Evolutionary conservation across 2,329 filamentous ascomycete genomes (phyloP), one percentile per base, ranked within the genome.

Genomic region (Ascochyta rabiei): DNA sequence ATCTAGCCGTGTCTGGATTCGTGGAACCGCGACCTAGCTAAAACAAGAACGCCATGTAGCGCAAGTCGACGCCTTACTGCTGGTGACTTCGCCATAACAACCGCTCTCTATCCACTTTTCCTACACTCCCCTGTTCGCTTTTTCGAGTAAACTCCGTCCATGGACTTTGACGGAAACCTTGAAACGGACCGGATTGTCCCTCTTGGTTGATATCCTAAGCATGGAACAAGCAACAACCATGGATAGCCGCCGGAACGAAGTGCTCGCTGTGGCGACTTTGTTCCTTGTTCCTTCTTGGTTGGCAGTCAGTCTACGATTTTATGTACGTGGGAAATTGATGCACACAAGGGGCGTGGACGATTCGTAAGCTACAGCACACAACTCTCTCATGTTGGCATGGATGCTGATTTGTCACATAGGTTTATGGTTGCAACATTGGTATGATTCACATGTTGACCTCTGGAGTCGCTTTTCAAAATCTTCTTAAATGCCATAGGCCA

Each of bases 351-450:
- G 54, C 3, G 13, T 48, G 34, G 54, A 79, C 60, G 78, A 80
- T 61, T 75, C 68, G 51, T 54, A 44, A 48, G 51, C 34, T 8
- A 31, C n/a, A 13, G 4, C 9, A 7, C n/a, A 5, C 2, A 13
- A 28, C 10, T 1, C 26, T 44, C 6, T 10, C 28, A n/a, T 9
- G 9, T 26, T n/a, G n/a, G 24, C 8, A 8, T 21, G 39, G 21
- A 45, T 38, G 24, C 45, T 54, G 2, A 54, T 16, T 18, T 19
- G 4, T 13, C 18, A 2, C 18, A 4, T 16, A 45, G 49, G 59
- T 71, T 65, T 6, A 79, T 79, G 75, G 52, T 77, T 26, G 63
- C 64, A 4, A 73, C 76, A 10, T 61, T 75, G 45, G 69, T 71
- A 61, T 43, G 64, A 12, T 24, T 4, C 6, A 28, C 13, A 30